Conservation (phyloP, 1,284 basidiomycete species). For the Boletus putidus region DNA sequence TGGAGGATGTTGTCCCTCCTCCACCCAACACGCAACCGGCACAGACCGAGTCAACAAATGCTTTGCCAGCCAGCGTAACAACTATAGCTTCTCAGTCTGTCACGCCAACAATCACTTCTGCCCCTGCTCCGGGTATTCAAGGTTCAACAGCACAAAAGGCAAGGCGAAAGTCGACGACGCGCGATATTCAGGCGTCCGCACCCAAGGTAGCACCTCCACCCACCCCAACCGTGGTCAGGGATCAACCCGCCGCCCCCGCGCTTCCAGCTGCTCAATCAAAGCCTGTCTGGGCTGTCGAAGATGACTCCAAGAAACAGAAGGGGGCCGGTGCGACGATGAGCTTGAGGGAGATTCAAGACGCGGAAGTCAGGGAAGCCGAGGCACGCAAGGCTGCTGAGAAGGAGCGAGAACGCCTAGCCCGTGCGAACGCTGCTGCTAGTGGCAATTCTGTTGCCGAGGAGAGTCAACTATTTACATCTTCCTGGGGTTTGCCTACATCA, state of each 20-base stretch:
- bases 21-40: constrained; percentile 12
- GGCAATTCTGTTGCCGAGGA: constrained; percentile 49
- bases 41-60: constrained; percentile 18
- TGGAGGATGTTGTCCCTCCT: constrained; percentile 17
- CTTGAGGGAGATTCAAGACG: constrained; percentile 94
- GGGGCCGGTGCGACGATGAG: constrained; percentile 54
- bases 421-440: constrained; percentile 46
- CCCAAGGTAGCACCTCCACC: constrained; percentile 26
- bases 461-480: constrained; percentile 59
- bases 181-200: constrained; percentile 30
- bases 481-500: constrained; percentile 79
- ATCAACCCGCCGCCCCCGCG: constrained; percentile 30
- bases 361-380: constrained; percentile 82
- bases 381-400: constrained; percentile 68
- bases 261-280: constrained; percentile 42
- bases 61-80: constrained; percentile 14
- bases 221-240: constrained; percentile 22
- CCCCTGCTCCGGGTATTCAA: constrained; percentile 8
- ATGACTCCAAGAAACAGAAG: constrained; percentile 59
- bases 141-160: constrained; percentile 28
- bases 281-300: constrained; percentile 62
- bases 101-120: constrained; percentile 6
- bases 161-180: constrained; percentile 34
- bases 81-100: constrained; percentile 14
- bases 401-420: constrained; percentile 60